Percentiles rank a stretch among this genome's conserved stretches.
Evolutionary conservation across 805 yeast genomes (phyloP).

Genomic region (Osmozyma mogii): DNA sequence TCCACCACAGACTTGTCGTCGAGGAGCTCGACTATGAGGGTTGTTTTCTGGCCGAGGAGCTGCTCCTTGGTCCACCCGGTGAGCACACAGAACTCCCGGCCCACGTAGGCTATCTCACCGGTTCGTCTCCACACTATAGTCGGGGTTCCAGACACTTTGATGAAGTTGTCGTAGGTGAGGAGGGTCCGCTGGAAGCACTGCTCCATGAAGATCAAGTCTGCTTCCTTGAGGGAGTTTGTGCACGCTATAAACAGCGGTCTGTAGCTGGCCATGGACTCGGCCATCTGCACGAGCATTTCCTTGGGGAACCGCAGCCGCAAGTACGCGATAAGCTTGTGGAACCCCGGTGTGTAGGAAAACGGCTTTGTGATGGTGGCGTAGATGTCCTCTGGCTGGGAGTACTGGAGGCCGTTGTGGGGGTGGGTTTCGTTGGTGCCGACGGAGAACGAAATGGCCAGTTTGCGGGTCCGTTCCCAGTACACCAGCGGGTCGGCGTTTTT

Average conservation of each 20-base stretch:
- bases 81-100: slow-evolving; percentile 83
- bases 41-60: slow-evolving; percentile 50
- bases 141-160: slow-evolving; percentile 83
- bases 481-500: slow-evolving; percentile 33
- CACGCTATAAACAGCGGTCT: slow-evolving; percentile 92
- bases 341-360: slow-evolving; percentile 85
- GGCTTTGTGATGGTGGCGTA: slow-evolving; percentile 71
- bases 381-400: slow-evolving; percentile 66
- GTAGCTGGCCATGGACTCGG: slow-evolving; percentile 81
- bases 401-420: slow-evolving; percentile 11
- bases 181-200: slow-evolving; percentile 92
- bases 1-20: slow-evolving; percentile 83
- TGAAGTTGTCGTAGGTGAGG: slow-evolving; percentile 79
- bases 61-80: slow-evolving; percentile 85
- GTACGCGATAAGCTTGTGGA: slow-evolving; percentile 72
- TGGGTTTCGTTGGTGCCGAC: slow-evolving; percentile 37
- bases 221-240: slow-evolving; percentile 79
- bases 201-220: slow-evolving; percentile 90
- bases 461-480: slow-evolving; percentile 29
- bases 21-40: slow-evolving; percentile 74
- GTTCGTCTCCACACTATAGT: slow-evolving; percentile 94
- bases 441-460: slow-evolving; percentile 39
- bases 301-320: slow-evolving; percentile 63
- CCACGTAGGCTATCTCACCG: slow-evolving; percentile 90
- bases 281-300: slow-evolving; percentile 68